These are phyloP conservation scores for Choanephora cucurbitarum DNA, from an alignment of 371 early-diverging fungal species.

Conservation along the genomic window DNA sequence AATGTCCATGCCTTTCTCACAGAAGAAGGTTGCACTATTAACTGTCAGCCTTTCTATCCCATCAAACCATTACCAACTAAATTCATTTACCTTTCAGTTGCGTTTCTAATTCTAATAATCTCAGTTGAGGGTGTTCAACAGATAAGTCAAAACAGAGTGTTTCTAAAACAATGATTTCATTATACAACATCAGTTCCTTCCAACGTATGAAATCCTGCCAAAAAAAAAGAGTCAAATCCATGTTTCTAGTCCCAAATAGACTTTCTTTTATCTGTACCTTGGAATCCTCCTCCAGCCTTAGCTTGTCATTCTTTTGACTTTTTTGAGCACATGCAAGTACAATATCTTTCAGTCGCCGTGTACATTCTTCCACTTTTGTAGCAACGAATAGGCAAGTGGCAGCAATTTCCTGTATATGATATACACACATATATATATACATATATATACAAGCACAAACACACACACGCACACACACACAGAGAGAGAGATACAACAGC, in stretches of 20 bases:
- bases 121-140: conserved; percentile 71
- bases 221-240: conserved; percentile 1
- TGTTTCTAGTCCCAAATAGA: too few relatives aligned
- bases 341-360: conserved; percentile 64
- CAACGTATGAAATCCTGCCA: conserved; percentile 66
- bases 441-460: too few relatives aligned
- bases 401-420: conserved; percentile 65
- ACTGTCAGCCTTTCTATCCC: neutral
- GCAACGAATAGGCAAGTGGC: conserved; percentile 77
- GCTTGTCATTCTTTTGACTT: conserved; percentile 59
- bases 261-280: conserved; percentile 28
- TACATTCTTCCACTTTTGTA: conserved; percentile 80
- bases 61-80: neutral
- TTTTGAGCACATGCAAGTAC: conserved; percentile 60
- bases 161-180: conserved; percentile 73
- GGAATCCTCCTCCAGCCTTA: conserved; percentile 44
- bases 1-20: conserved; percentile 68
- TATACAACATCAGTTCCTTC: conserved; percentile 66
- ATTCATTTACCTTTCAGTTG: conserved; percentile 32
- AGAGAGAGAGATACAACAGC: neutral
- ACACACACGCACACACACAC: too few relatives aligned
- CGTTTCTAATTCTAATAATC: conserved; percentile 48
- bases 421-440: too few relatives aligned
- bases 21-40: conserved; percentile 44
- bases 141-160: conserved; percentile 79